Conservation (phyloP, 805 yeast genomes). For the Pichia cabralensis region DNA sequence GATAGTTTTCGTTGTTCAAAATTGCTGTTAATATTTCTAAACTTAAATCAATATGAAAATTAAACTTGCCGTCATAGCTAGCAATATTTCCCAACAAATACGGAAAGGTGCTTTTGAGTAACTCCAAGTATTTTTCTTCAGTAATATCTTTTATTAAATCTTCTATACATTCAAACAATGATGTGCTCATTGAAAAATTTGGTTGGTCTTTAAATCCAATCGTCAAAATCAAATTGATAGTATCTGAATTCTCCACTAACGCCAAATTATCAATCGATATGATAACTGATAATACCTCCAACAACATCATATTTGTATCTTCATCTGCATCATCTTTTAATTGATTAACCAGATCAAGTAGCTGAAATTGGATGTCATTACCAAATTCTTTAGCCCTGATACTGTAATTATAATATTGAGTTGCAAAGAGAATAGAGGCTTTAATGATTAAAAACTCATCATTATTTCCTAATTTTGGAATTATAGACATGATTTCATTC, state of each 20-base stretch:
- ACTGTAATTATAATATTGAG: conserved; percentile 34
- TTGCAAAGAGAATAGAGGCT: conserved; percentile 36
- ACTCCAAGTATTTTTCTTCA: conserved; percentile 32
- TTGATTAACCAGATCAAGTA: conserved; percentile 30
- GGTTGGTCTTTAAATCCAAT: conserved; percentile 67
- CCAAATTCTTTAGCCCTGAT: conserved; percentile 24
- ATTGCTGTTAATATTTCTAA: conserved; percentile 48
- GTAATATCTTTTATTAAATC: conserved; percentile 43
- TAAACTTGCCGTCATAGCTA: conserved; percentile 35
- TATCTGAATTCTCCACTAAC: conserved; percentile 24
- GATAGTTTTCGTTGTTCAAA: conserved; percentile 25
- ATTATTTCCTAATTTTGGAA: conserved; percentile 16
- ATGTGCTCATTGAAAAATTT: conserved; percentile 58
- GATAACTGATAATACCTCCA: conserved; percentile 57
- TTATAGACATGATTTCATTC: conserved; percentile 16
- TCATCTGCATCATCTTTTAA: conserved; percentile 60
- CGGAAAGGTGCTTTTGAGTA: conserved; percentile 47
- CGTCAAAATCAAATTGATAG: conserved; percentile 46
- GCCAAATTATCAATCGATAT: conserved; percentile 36
- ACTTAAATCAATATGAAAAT: conserved; percentile 49
- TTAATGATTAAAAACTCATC: conserved; percentile 17
- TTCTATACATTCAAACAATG: conserved; percentile 60
- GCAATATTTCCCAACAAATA: conserved; percentile 32
- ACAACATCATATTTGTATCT: conserved; percentile 64
- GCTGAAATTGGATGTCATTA: conserved; percentile 17